Base-by-base conservation (phyloP, 1,139 yeast species). In the Yamadazyma spencermartinsiae region DNA sequence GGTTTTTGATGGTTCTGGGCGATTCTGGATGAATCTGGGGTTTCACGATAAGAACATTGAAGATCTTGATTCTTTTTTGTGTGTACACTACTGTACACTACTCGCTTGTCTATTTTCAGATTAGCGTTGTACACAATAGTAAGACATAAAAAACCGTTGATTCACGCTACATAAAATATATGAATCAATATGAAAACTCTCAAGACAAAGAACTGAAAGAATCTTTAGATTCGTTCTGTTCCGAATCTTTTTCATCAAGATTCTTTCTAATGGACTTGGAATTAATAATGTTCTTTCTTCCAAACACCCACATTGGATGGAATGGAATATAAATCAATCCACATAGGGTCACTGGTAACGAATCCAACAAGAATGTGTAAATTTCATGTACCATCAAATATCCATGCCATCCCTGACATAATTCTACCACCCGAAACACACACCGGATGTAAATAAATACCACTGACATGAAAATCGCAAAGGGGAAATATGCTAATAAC, bases 361-460 rank as follows among this genome's bases (percentile, higher is more conserved):
- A 86, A 54, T 92, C 98, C 33, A 90, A 71, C 8, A 80, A 76
- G 72, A 90, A 73, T 49, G 90, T 74, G 60, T 74, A 88, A 24
- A 74, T 73, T 61, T 92, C 98, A 51, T 81, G 82, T 1, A 65
- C 61, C 41, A 87, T 82, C 48, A 89, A 67, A 46, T 69, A 74
- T 0, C 96, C 95, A 4, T 52, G 38, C 80, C 89, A 89, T n/a
- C 97, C 96, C 52, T 82, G 78, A 3, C 83, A 68, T 43, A 89
- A 72, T 59, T 90, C 97, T 15, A 80, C 78, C 38, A 88, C 80
- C 61, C 97, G 76, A 61, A 87, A 90, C 28, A 85, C 69, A 58
- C 94, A 86, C 61, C 97, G 78, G 37, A 79, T 72, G 52, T 76
- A 85, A 30, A 88, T 72, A 9, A 77, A 73, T 8, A 82, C 19